Conservation (phyloP, 2,329 filamentous ascomycete genomes). For the Xylaria sp. region DNA sequence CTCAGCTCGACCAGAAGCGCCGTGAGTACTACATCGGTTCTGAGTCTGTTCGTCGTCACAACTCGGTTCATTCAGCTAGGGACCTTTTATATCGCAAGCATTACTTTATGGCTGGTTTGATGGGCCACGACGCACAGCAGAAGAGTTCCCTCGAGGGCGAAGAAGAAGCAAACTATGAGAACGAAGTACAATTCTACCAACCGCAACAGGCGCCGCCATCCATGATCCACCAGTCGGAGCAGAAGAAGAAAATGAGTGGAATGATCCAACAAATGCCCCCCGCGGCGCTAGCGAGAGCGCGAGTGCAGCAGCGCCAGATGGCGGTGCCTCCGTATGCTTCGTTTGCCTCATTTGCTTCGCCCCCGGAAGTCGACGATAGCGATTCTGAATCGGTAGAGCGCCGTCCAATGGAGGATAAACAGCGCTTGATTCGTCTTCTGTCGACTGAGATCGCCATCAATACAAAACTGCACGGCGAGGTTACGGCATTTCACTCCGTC, state of each 20-base stretch:
- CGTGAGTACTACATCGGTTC: slow-evolving; percentile 53
- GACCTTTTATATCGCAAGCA: slow-evolving; percentile 50
- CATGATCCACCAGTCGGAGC: not conserved
- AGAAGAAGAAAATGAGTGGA: no score
- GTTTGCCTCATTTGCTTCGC: not conserved
- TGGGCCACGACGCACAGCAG: slow-evolving; percentile 47
- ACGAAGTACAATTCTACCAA: not conserved
- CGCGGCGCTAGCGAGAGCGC: no score
- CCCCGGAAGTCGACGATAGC: slow-evolving; percentile 25
- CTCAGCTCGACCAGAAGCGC: slow-evolving; percentile 45
- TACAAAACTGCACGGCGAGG: slow-evolving; percentile 56
- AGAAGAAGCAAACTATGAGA: slow-evolving; percentile 51
- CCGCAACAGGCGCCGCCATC: not conserved
- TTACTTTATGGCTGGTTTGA: slow-evolving; percentile 60
- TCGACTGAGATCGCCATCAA: slow-evolving; percentile 60
- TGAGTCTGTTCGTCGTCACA: slow-evolving; percentile 1
- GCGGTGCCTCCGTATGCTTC: not conserved
- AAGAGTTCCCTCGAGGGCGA: slow-evolving; percentile 49
- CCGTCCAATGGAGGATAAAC: slow-evolving; percentile 57
- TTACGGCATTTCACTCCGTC: slow-evolving; percentile 58
- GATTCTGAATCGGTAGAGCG: slow-evolving; percentile 39
- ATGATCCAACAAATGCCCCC: no score
- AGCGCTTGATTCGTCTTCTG: slow-evolving; percentile 59
- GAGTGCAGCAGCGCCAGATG: not conserved
- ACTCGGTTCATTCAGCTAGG: slow-evolving; percentile 48